These are phyloP conservation scores for Pestalotiopsis sp. DNA, from an alignment of 2,329 filamentous ascomycete species.

Conservation along the genomic window DNA sequence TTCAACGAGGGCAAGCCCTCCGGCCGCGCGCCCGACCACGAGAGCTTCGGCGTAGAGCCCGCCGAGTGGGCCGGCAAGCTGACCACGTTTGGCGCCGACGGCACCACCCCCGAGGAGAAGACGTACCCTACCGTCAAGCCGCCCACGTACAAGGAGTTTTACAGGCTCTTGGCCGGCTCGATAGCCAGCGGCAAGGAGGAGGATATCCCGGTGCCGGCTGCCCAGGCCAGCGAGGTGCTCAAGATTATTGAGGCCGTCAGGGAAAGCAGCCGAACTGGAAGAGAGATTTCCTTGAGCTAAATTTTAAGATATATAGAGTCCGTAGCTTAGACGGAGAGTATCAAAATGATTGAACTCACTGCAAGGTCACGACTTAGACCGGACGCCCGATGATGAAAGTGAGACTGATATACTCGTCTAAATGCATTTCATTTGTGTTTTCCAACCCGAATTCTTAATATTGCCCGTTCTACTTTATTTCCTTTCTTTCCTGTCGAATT, in stretches of 20 bases:
- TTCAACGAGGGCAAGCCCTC: conserved; percentile 23
- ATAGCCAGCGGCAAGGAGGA: conserved; percentile 50
- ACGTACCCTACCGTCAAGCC: conserved; percentile 62
- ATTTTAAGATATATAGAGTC: background rate
- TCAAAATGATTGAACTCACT: no score
- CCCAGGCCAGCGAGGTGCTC: conserved; percentile 56
- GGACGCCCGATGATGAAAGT: no score
- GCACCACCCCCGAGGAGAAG: conserved; percentile 47
- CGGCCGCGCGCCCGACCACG: conserved; percentile 63
- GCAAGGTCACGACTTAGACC: no score
- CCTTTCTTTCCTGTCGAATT: no score
- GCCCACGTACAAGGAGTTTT: conserved; percentile 70
- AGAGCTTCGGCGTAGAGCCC: conserved; percentile 67
- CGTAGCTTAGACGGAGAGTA: no score
- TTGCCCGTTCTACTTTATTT: no score
- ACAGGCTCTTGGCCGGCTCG: conserved; percentile 54
- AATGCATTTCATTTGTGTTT: no score
- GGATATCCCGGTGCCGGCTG: conserved; percentile 54
- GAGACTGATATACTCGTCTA: no score
- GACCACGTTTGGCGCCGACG: conserved; percentile 55
- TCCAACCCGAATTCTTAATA: no score
- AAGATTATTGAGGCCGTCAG: conserved; percentile 53
- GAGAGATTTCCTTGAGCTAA: conserved; percentile 37
- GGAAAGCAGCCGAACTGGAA: conserved; percentile 52
- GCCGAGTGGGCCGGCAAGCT: conserved; percentile 60